Base-by-base conservation (phyloP, 2,329 filamentous ascomycete genomes). In the Volutella citrinella region DNA sequence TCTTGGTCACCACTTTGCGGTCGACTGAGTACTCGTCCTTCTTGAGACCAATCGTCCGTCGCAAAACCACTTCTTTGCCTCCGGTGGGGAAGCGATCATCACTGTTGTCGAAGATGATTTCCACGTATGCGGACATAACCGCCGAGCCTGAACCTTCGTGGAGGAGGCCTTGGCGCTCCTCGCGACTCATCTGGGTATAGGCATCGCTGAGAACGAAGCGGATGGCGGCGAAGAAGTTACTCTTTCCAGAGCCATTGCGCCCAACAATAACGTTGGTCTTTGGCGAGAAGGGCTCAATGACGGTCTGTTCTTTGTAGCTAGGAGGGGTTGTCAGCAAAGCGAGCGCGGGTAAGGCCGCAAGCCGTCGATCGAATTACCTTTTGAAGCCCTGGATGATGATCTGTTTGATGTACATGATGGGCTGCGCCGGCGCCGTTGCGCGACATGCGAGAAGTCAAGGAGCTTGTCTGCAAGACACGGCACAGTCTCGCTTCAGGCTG, bases 311-410 rank as follows among this genome's bases (percentile, higher is more conserved):
- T 75, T 98, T 98, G 80, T 98, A 98, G 76, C 90, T 95, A 54
- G 36, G 27, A 45, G 27, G 15, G 28, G 39, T 59, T 35, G 49
- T 40, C 42, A 39, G 52, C 42, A 23, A 30, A 27, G 26, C 10
- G 18, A 30, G 33, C 26, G 15, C 29, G 17, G n/a, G 30, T 20
- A 27, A 22, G n/a, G 30, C n/a, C n/a, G n/a, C n/a, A n/a, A n/a
- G n/a, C n/a, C n/a, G n/a, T n/a, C n/a, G 27, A 36, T 24, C 32
- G 36, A 57, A 66, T 50, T 65, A 94, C 89, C 89, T 96, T 70
- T 98, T 98, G 71, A 98, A 98, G 80, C 93, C 93, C 66, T 98
- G 93, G 61, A 98, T 97, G 65, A 96, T 97, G 64, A 97, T 96
- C 72, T 98, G 93, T 67, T 98, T 98, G 77, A 98, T 96, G 72